Percentiles rank a stretch among this genome's conserved stretches.
phyloP scores from a whole-genome alignment of 306 rosid genomes.

The Macrotyloma uniflorum region DNA sequence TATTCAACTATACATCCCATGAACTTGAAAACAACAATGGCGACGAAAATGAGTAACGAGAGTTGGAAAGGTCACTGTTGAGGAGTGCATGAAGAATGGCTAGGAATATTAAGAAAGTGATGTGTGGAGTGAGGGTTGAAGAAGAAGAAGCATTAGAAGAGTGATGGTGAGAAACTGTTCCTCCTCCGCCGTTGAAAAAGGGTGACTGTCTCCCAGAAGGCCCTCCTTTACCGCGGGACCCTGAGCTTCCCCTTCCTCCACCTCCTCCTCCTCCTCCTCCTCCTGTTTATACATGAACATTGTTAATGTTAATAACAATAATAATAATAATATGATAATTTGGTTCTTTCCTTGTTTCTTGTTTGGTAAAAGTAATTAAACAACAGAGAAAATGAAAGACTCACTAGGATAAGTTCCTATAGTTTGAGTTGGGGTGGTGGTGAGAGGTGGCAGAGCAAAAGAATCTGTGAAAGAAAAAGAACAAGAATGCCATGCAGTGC shows the following conservation, averaged over 20 bases:
- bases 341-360: background rate
- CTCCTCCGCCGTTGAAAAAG: background rate
- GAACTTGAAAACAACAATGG: background rate
- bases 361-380: background rate
- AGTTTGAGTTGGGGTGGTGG: constrained; percentile 20
- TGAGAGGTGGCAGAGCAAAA: constrained; percentile 57
- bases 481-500: background rate
- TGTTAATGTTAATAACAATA: too few relatives aligned
- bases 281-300: background rate
- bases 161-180: background rate
- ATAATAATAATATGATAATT: too few relatives aligned
- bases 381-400: background rate
- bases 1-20: background rate
- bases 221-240: background rate
- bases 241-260: background rate
- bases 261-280: background rate
- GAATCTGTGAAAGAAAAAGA: constrained; percentile 36
- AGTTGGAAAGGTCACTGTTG: too few relatives aligned
- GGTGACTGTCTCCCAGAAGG: too few relatives aligned
- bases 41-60: background rate
- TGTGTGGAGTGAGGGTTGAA: background rate
- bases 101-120: background rate
- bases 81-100: background rate
- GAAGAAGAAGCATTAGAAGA: background rate
- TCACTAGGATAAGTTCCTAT: constrained; percentile 37